A percentile compares a stretch with the other conserved stretches of the same genome.
Evolutionary conservation across 768 basidiomycete genomes (phyloP).

Genomic region (Xanthoconium stramineum): DNA sequence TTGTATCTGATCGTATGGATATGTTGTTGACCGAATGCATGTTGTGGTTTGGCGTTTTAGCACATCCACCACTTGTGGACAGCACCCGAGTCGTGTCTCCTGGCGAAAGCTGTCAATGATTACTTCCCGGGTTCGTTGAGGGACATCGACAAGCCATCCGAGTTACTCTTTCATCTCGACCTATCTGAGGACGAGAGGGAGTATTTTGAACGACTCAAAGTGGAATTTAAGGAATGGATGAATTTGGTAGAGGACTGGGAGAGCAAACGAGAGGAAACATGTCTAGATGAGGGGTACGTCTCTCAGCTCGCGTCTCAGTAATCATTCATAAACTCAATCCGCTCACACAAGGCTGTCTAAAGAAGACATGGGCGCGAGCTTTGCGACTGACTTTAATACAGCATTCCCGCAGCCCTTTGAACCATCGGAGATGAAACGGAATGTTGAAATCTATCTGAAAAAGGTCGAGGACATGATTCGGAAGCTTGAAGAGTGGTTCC

Average conservation of each 20-base stretch:
- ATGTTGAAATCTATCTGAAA: constrained; percentile 25
- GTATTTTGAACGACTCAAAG: constrained; percentile 15
- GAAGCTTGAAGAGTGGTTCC: constrained; percentile 26
- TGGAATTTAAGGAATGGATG: constrained; percentile 21
- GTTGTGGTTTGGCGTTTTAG: constrained; percentile 4
- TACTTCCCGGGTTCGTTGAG: constrained; percentile 29
- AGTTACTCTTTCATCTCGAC: constrained; percentile 21
- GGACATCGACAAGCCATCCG: constrained; percentile 12
- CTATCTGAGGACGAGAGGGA: constrained; percentile 23
- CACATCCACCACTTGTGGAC: constrained; percentile 30
- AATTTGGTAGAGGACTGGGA: constrained; percentile 20
- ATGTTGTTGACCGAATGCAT: neutral
- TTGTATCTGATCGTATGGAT: neutral
- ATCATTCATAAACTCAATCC: neutral
- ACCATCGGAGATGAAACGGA: constrained; percentile 7
- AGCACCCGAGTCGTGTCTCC: constrained; percentile 25
- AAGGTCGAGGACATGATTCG: constrained; percentile 26
- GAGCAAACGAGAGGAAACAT: constrained; percentile 10
- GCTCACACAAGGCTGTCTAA: constrained; percentile 7
- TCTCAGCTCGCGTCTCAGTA: neutral
- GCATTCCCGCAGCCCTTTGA: constrained; percentile 19
- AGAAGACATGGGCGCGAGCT: constrained; percentile 13
- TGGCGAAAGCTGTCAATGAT: constrained; percentile 20
- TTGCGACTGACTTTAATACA: constrained; percentile 22
- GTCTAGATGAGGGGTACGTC: constrained; percentile 7